Conservation (phyloP, 2,329 filamentous ascomycete species). For the Colletotrichum godetiae region DNA sequence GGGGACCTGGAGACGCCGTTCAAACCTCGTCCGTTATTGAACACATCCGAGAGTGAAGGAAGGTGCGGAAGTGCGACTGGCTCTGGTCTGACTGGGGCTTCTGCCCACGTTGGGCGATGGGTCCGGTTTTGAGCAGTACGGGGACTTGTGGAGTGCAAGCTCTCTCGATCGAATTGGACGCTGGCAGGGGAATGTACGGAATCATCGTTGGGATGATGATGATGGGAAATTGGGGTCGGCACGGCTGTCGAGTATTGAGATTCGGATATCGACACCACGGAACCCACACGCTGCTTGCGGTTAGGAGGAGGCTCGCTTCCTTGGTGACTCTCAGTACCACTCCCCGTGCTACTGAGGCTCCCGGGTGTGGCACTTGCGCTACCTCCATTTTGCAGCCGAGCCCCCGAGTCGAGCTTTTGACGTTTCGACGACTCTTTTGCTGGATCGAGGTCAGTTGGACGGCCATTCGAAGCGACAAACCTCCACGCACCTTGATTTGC, state of each 20-base stretch:
- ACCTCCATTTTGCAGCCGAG: slow-evolving; percentile 50
- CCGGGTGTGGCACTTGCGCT: slow-evolving; percentile 54
- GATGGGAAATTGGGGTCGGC: slow-evolving; percentile 46
- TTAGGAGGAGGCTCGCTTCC: slow-evolving; percentile 61
- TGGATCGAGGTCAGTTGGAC: slow-evolving; percentile 38
- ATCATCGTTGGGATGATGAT: slow-evolving; percentile 55
- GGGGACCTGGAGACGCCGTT: slow-evolving; percentile 35
- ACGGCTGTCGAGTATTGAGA: slow-evolving; percentile 55
- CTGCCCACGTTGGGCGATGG: slow-evolving; percentile 34
- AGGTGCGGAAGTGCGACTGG: slow-evolving; percentile 47
- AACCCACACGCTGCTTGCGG: slow-evolving; percentile 60
- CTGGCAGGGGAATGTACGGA: slow-evolving; percentile 55
- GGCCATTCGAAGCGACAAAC: neutral
- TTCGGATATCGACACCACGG: slow-evolving; percentile 58
- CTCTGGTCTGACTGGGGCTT: slow-evolving; percentile 15
- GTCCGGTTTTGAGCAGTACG: slow-evolving; percentile 12
- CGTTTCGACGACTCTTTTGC: slow-evolving; percentile 63
- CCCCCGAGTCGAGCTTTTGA: slow-evolving; percentile 55
- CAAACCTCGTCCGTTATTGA: slow-evolving; percentile 49
- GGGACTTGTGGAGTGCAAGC: slow-evolving; percentile 33
- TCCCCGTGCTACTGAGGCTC: slow-evolving; percentile 53
- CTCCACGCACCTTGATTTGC: slow-evolving; percentile 63
- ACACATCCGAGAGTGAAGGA: slow-evolving; percentile 60
- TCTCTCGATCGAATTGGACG: slow-evolving; percentile 47
- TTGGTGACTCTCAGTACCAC: slow-evolving; percentile 58